Evolutionary conservation across 2,329 filamentous ascomycete genomes (phyloP).

Genomic region (Geosmithia flava): DNA sequence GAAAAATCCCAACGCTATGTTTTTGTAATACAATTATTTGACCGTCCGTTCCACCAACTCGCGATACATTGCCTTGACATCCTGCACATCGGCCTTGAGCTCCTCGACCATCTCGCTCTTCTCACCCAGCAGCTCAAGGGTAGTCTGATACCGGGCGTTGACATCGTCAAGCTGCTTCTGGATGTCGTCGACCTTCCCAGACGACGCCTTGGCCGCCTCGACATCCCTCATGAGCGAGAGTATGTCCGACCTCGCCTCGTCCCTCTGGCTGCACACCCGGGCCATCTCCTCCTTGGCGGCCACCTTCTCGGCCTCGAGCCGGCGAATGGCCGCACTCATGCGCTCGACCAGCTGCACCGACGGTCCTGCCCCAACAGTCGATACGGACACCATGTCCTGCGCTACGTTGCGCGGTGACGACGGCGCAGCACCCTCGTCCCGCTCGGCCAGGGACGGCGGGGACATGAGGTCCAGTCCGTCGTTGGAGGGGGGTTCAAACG

Average conservation of each 20-base stretch:
- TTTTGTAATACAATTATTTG: slow-evolving; percentile 30
- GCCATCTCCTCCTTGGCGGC: slow-evolving; percentile 76
- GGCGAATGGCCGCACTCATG: slow-evolving; percentile 86
- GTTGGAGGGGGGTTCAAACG: slow-evolving; percentile 24
- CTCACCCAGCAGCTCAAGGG: slow-evolving; percentile 88
- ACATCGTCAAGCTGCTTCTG: slow-evolving; percentile 58
- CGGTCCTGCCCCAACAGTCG: slow-evolving; percentile 80
- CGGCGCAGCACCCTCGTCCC: slow-evolving; percentile 29
- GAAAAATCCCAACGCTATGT: not conserved
- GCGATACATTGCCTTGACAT: slow-evolving; percentile 93
- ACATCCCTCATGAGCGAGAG: slow-evolving; percentile 79
- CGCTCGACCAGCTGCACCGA: slow-evolving; percentile 91
- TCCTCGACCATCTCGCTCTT: slow-evolving; percentile 95
- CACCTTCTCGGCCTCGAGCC: slow-evolving; percentile 85
- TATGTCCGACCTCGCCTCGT: slow-evolving; percentile 88
- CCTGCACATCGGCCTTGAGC: slow-evolving; percentile 73
- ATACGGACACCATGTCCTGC: slow-evolving; percentile 79
- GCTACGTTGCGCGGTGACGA: slow-evolving; percentile 57
- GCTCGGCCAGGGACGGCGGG: slow-evolving; percentile 18
- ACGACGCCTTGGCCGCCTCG: slow-evolving; percentile 53
- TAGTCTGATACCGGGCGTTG: slow-evolving; percentile 74
- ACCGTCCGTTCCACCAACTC: slow-evolving; percentile 81
- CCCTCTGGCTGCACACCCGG: slow-evolving; percentile 70
- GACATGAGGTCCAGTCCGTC: slow-evolving; percentile 18
- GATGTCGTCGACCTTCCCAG: slow-evolving; percentile 47